Base-by-base conservation (phyloP, 164 flowering plant genomes). In the Akebia trifoliata region DNA sequence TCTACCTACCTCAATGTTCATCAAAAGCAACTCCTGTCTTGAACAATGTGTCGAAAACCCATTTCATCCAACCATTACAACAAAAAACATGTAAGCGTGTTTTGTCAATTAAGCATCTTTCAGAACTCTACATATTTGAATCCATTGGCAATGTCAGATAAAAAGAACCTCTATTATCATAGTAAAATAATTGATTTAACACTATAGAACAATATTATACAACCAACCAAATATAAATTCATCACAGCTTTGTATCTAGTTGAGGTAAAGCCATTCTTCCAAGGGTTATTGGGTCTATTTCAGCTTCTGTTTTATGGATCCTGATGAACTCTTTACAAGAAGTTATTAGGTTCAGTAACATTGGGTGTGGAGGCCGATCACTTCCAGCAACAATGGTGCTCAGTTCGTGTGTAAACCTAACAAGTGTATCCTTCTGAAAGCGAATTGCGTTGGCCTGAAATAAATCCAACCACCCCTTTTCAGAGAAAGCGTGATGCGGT, bases 381-480 rank as follows among this genome's bases (percentile, higher is more conserved):
- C 49, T 59, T 58, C 63, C 57, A 29, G 71, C 59, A 11, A 64
- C 9, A 24, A 65, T 39, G 25, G 15, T 54, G 43, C 57, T 63
- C 24, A 70, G 58, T 66, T 85, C 79, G 12, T 69, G 61, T 8
- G 83, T 50, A 53, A 86, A 65, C 34, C 63, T 66, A 11, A 36
- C 54, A 37, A 88, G 66, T 24, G 74, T 63, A 25, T 71, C 79
- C 62, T 57, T 66, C 37, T 52, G 59, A 54, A 92, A 69, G 25
- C 81, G 62, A 7, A 65, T 35, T 0, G 68, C 56, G 55, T 84
- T 86, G 47, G 61, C 69, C 36, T 65, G 32, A 37, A 88, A 68
- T 46, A 85, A 56, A 29, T 74, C 78, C 57, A 75, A 47, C 96
- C 91, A 86, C n/a, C 75, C 78, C 59, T 49, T 68, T 69, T 69